phyloP scores from a whole-genome alignment of 2,329 filamentous ascomycete genomes.

The Fusarium keratoplasticum region DNA sequence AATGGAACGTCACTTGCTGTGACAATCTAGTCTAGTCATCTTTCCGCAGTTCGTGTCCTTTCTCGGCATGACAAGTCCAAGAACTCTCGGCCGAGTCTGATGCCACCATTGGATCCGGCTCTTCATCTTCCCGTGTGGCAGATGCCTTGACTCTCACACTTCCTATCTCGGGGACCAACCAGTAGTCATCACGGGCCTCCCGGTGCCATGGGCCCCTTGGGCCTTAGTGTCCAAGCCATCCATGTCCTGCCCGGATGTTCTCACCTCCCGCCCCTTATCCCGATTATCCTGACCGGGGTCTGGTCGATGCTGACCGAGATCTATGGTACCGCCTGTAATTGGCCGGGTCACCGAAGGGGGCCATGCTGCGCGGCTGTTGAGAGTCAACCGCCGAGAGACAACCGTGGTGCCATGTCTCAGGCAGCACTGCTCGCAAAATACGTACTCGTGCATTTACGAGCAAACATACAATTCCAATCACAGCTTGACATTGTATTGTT shows the following conservation, averaged over 20 bases:
- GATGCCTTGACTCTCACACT: slow-evolving; percentile 11
- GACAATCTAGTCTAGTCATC: neutral
- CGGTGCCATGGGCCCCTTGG: slow-evolving; percentile 26
- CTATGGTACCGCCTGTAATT: slow-evolving; percentile 38
- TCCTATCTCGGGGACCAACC: neutral
- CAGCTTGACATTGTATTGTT: neutral
- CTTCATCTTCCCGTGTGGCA: slow-evolving; percentile 22
- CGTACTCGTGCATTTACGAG: neutral
- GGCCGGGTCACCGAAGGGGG: slow-evolving; percentile 11
- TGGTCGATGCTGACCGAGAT: slow-evolving; percentile 39
- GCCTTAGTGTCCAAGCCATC: slow-evolving; percentile 31
- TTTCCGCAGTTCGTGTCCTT: neutral
- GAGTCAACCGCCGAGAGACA: neutral
- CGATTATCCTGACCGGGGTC: slow-evolving; percentile 22
- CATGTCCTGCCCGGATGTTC: neutral
- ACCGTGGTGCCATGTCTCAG: neutral
- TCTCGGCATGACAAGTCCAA: neutral
- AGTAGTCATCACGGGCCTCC: slow-evolving; percentile 33
- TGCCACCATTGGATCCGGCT: slow-evolving; percentile 22
- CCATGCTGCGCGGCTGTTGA: slow-evolving; percentile 2
- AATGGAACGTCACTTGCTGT: slow-evolving; percentile 36
- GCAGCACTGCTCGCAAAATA: neutral
- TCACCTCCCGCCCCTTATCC: slow-evolving; percentile 2
- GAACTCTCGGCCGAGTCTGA: slow-evolving; percentile 5
- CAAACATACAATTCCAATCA: neutral